Conservation (phyloP, 2,329 filamentous ascomycete genomes). For the Ceratocystiopsis minuta region DNA sequence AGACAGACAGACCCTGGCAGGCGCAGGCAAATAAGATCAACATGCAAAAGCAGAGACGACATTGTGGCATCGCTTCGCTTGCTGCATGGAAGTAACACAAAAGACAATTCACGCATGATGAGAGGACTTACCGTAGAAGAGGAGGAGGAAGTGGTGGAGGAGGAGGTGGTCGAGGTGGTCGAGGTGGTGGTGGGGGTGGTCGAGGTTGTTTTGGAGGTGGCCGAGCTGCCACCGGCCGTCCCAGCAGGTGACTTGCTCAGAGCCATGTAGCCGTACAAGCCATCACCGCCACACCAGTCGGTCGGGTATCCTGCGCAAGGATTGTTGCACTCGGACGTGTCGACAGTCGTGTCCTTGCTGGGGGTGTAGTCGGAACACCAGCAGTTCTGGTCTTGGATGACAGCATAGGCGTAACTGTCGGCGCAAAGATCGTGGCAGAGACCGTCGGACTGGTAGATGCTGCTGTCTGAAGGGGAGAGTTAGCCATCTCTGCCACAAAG, state of each 20-base stretch:
- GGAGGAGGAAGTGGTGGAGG: neutral
- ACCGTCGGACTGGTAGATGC: slow-evolving; percentile 50
- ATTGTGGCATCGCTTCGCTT: too few relatives aligned
- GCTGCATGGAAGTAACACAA: too few relatives aligned
- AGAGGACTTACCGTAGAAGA: neutral
- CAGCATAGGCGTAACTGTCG: slow-evolving; percentile 42
- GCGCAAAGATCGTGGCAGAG: slow-evolving; percentile 45
- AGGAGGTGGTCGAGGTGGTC: neutral
- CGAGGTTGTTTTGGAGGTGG: neutral
- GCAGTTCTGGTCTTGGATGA: slow-evolving; percentile 46
- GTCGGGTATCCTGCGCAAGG: slow-evolving; percentile 49
- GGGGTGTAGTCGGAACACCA: slow-evolving; percentile 62
- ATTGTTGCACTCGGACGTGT: slow-evolving; percentile 30
- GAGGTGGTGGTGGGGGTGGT: neutral
- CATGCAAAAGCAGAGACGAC: too few relatives aligned
- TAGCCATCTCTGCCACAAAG: too few relatives aligned
- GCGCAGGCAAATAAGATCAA: neutral
- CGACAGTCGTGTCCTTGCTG: slow-evolving; percentile 21
- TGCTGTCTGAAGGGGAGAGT: slow-evolving; percentile 23
- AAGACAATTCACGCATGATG: too few relatives aligned
- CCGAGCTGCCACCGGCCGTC: slow-evolving; percentile 22
- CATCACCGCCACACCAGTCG: slow-evolving; percentile 47
- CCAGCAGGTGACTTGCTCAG: slow-evolving; percentile 36
- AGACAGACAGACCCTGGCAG: neutral
- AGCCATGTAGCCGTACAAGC: slow-evolving; percentile 47